Conservation (phyloP, 2,329 filamentous ascomycete genomes). For the Tothia fuscella region DNA sequence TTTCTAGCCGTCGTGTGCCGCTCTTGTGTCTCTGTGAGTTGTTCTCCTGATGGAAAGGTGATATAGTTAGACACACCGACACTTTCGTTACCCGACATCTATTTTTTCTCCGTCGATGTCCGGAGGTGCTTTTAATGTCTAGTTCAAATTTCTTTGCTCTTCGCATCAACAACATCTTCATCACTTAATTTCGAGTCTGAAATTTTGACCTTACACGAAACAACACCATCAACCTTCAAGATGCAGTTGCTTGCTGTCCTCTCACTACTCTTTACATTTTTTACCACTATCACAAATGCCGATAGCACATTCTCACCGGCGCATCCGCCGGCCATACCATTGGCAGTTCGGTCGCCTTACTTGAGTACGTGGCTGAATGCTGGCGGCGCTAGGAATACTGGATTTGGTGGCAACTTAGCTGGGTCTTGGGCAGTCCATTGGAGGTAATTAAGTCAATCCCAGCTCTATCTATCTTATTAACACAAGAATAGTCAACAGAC, state of each 20-base stretch:
- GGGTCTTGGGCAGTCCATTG: constrained; percentile 60
- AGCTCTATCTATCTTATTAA: not conserved
- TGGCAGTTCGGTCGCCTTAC: constrained; percentile 66
- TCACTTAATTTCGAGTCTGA: too few species aligned
- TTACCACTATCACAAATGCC: not conserved
- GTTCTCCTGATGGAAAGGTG: too few species aligned
- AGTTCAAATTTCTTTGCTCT: too few species aligned
- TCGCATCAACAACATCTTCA: too few species aligned
- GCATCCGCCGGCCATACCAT: constrained; percentile 54
- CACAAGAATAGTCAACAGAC: constrained; percentile 35
- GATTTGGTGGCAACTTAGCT: constrained; percentile 54
- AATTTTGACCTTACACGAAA: not conserved
- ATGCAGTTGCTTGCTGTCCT: not conserved
- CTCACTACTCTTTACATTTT: not conserved
- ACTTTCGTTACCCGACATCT: too few species aligned
- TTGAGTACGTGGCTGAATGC: constrained; percentile 57
- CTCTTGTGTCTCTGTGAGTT: too few species aligned
- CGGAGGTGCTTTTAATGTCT: too few species aligned
- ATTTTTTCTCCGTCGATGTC: too few species aligned
- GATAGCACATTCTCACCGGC: constrained; percentile 50
- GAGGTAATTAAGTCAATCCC: constrained; percentile 38
- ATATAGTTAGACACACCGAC: too few species aligned
- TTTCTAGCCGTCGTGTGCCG: too few species aligned
- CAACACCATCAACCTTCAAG: not conserved
- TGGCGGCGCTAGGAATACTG: constrained; percentile 48